These are phyloP conservation scores for Penicillium polonicum DNA, from an alignment of 2,329 filamentous ascomycete species.

Conservation along the genomic window DNA sequence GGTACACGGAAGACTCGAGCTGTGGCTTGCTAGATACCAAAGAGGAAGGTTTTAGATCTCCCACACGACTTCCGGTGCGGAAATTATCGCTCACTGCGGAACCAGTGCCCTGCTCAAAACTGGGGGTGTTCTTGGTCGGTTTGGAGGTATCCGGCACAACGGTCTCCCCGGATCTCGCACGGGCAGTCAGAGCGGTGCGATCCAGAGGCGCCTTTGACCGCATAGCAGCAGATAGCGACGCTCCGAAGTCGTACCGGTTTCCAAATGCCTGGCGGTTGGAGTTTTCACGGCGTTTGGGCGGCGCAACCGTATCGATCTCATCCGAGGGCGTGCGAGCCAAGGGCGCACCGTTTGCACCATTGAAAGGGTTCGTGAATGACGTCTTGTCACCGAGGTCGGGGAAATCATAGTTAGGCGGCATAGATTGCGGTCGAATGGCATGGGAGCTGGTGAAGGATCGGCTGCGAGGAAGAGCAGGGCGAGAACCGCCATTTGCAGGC, in stretches of 20 bases:
- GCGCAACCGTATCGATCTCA: constrained; percentile 61
- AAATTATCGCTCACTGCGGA: constrained; percentile 21
- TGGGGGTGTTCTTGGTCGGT: constrained; percentile 14
- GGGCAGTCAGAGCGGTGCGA: constrained; percentile 55
- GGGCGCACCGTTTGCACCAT: constrained; percentile 64
- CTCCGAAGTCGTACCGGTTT: constrained; percentile 92
- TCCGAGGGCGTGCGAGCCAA: constrained; percentile 72
- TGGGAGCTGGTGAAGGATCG: constrained; percentile 54
- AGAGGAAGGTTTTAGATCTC: constrained; percentile 51
- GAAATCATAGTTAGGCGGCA: constrained; percentile 69
- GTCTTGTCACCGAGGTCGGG: constrained; percentile 58
- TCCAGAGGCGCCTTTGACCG: constrained; percentile 64
- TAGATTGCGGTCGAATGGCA: constrained; percentile 51
- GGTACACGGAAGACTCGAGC: constrained; percentile 85
- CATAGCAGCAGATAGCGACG: constrained; percentile 82
- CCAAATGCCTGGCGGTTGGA: constrained; percentile 72
- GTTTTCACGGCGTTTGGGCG: constrained; percentile 46
- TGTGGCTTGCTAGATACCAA: constrained; percentile 62
- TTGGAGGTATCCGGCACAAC: constrained; percentile 10
- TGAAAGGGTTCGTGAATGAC: constrained; percentile 58
- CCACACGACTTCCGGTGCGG: constrained; percentile 15
- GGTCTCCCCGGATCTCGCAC: constrained; percentile 53
- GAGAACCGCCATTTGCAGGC: constrained; percentile 50
- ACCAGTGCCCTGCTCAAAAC: constrained; percentile 16
- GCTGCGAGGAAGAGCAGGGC: constrained; percentile 65